Evolutionary conservation across 169 alveolate genomes (phyloP).

Genomic region (Eimeria necatrix): DNA sequence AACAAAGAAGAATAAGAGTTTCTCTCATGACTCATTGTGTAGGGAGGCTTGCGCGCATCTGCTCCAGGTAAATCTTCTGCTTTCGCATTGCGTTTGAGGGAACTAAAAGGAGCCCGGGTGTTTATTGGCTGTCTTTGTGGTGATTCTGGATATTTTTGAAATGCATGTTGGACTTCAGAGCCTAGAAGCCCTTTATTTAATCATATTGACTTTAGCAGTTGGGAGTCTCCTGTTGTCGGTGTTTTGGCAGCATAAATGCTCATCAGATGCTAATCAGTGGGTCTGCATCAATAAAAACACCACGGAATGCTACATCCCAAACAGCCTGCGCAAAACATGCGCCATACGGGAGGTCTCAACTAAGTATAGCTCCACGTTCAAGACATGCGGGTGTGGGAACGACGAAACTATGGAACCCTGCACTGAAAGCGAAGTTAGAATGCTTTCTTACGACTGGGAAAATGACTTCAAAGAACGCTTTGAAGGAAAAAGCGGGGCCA

Average conservation of each 20-base stretch:
- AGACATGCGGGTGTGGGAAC: constrained; percentile 54
- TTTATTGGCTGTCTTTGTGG: too few relatives aligned
- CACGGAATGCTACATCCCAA: constrained; percentile 63
- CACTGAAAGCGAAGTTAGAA: constrained; percentile 53
- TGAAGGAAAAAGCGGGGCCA: constrained; percentile 16
- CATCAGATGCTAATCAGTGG: constrained; percentile 37
- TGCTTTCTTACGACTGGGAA: constrained; percentile 33
- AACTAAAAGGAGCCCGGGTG: too few relatives aligned
- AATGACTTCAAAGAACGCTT: constrained; percentile 8
- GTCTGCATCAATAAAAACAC: not conserved
- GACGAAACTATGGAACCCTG: constrained; percentile 67
- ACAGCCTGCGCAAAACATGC: constrained; percentile 63
- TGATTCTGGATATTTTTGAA: too few relatives aligned
- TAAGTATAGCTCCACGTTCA: not conserved
- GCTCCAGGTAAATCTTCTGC: constrained; percentile 43
- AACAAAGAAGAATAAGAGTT: not conserved
- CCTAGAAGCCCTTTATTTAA: not conserved
- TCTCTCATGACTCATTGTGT: constrained; percentile 55
- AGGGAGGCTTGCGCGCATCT: constrained; percentile 33
- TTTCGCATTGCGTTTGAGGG: not conserved
- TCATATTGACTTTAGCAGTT: not conserved
- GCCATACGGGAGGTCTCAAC: constrained; percentile 15
- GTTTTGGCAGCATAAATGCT: constrained; percentile 31
- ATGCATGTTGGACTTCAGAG: too few relatives aligned
- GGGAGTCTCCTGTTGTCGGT: not conserved